phyloP scores from a whole-genome alignment of 805 yeast genomes.

The Metschnikowia reukaufii region DNA sequence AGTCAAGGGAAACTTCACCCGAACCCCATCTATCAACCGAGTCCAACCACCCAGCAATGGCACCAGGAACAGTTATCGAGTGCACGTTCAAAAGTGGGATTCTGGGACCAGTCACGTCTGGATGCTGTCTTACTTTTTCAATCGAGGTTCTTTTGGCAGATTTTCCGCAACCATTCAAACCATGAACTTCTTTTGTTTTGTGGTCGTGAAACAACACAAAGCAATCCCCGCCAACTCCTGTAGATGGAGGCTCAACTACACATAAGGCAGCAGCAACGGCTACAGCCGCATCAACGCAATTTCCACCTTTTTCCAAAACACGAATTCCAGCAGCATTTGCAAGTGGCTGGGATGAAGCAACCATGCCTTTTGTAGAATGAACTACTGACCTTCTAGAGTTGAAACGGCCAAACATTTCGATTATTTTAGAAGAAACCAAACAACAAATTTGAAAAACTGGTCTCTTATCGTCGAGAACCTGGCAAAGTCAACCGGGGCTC shows the following conservation, averaged over 20 bases:
- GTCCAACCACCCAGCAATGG: slow-evolving; percentile 78
- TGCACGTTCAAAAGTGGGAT: slow-evolving; percentile 55
- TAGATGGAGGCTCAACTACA: slow-evolving; percentile 57
- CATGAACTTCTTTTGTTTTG: slow-evolving; percentile 51
- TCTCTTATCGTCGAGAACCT: not conserved
- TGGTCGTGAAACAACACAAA: slow-evolving; percentile 58
- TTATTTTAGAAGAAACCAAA: not conserved
- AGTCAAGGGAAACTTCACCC: slow-evolving; percentile 57
- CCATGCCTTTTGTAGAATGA: slow-evolving; percentile 70
- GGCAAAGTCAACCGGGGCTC: not conserved
- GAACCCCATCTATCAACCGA: slow-evolving; percentile 71
- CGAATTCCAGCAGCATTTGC: slow-evolving; percentile 74
- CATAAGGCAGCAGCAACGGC: slow-evolving; percentile 58
- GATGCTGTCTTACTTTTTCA: slow-evolving; percentile 42
- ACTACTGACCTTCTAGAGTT: slow-evolving; percentile 71
- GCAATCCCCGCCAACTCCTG: slow-evolving; percentile 70
- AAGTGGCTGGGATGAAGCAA: slow-evolving; percentile 72
- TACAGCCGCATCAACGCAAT: slow-evolving; percentile 64
- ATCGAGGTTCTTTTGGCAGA: slow-evolving; percentile 53
- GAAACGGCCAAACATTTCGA: slow-evolving; percentile 27
- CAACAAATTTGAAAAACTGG: not conserved
- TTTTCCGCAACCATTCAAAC: slow-evolving; percentile 76
- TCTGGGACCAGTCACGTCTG: slow-evolving; percentile 33
- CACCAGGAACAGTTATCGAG: slow-evolving; percentile 74
- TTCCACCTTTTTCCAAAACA: slow-evolving; percentile 70